A percentile compares a stretch with the other conserved stretches of the same genome.
Evolutionary conservation across 352 stramenopile species (phyloP).

Genomic region (Pilasporangium apinafurcum): DNA sequence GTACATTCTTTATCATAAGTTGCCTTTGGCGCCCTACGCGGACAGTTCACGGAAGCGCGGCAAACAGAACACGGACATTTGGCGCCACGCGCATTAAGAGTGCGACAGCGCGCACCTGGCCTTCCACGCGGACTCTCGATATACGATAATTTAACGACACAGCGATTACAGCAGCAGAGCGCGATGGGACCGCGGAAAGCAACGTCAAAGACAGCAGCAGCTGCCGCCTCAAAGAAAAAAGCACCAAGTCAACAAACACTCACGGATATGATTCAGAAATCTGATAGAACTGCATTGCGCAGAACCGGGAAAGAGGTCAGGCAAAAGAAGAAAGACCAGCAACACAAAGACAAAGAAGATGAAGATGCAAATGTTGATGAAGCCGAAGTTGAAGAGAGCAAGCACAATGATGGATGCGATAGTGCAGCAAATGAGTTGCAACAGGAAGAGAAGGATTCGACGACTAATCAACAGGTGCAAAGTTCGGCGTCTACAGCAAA

Average conservation of each 20-base stretch:
- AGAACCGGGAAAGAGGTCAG: not conserved
- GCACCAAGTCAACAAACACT: no score
- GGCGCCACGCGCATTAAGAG: not conserved
- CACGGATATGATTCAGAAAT: no score
- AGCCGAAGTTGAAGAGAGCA: not conserved
- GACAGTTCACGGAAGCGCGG: not conserved
- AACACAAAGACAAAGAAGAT: not conserved
- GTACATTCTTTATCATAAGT: not conserved
- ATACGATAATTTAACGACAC: no score
- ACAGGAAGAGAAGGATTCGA: not conserved
- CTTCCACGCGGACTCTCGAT: no score
- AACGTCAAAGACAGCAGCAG: no score
- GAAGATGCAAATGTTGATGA: not conserved
- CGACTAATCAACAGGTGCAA: constrained; percentile 6
- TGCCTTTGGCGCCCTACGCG: not conserved
- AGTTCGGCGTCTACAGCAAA: no score
- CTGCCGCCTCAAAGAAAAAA: no score
- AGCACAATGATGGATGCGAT: not conserved
- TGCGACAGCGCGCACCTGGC: not conserved
- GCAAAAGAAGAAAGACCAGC: not conserved
- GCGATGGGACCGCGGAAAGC: not conserved
- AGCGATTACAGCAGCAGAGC: constrained; percentile 6
- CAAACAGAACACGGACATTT: not conserved
- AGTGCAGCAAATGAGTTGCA: not conserved
- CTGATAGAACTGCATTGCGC: not conserved